phyloP scores from a whole-genome alignment of 306 rosid species.

The Abrus pulchellus region DNA sequence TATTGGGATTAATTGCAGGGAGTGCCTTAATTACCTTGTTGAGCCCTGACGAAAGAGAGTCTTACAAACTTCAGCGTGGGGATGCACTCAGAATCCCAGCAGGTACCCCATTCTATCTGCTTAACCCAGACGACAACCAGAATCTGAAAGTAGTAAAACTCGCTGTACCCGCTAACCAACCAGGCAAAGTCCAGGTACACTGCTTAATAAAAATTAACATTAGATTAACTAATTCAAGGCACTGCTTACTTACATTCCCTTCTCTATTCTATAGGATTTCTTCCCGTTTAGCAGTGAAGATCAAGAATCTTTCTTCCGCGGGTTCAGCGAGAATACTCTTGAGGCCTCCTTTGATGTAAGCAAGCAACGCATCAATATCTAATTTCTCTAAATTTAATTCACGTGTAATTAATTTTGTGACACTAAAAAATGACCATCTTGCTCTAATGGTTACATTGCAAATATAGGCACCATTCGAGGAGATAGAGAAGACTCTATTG shows the following conservation, averaged over 20 bases:
- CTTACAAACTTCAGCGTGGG: slow-evolving; percentile 41
- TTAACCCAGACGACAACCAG: slow-evolving; percentile 21
- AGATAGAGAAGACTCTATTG: slow-evolving; percentile 40
- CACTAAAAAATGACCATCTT: neutral
- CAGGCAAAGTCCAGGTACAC: slow-evolving; percentile 31
- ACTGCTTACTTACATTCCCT: neutral
- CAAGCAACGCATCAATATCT: neutral
- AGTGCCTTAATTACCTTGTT: slow-evolving; percentile 11
- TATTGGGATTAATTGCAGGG: slow-evolving; percentile 33
- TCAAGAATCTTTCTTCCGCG: slow-evolving; percentile 41
- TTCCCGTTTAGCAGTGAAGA: neutral
- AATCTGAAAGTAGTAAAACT: slow-evolving; percentile 41
- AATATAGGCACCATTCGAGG: slow-evolving; percentile 32
- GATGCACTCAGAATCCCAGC: slow-evolving; percentile 39
- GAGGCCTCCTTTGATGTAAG: slow-evolving; percentile 53
- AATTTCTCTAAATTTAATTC: neutral
- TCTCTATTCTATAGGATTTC: slow-evolving; percentile 27
- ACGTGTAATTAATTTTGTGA: no score
- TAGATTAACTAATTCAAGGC: no score
- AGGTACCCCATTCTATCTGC: slow-evolving; percentile 8
- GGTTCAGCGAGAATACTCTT: slow-evolving; percentile 41
- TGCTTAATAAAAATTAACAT: no score
- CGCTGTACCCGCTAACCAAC: slow-evolving; percentile 21
- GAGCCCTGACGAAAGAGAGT: slow-evolving; percentile 11
- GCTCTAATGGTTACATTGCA: neutral